These are phyloP conservation scores for Aspergillus sparsus DNA, from an alignment of 495 filamentous ascomycete species.

Conservation along the genomic window DNA sequence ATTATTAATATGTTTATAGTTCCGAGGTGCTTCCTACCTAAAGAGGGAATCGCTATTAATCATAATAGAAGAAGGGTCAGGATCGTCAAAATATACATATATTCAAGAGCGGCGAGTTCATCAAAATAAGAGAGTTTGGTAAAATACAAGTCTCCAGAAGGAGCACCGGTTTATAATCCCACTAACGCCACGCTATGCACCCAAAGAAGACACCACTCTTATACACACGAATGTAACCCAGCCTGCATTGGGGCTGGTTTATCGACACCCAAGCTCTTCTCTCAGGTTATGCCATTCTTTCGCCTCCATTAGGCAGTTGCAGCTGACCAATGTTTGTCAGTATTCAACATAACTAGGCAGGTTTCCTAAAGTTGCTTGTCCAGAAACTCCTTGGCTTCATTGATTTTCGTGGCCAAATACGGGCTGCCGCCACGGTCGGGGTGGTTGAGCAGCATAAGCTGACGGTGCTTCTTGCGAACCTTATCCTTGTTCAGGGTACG, in stretches of 20 bases:
- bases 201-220: conserved; percentile 32
- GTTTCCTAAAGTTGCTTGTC: conserved; percentile 62
- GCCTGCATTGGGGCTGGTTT: neutral
- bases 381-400: conserved; percentile 95
- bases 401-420: conserved; percentile 95
- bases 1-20: too few species aligned
- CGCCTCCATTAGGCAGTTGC: neutral
- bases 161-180: conserved; percentile 32
- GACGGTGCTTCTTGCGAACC: conserved; percentile 92
- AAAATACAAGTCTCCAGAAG: conserved; percentile 29
- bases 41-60: neutral
- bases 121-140: conserved; percentile 34
- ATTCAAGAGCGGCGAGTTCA: conserved; percentile 48
- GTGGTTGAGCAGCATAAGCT: conserved; percentile 96
- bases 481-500: conserved; percentile 84
- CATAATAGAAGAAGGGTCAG: neutral
- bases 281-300: conserved; percentile 1
- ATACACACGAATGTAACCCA: conserved; percentile 18
- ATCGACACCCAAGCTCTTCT: neutral
- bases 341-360: neutral
- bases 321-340: neutral
- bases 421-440: conserved; percentile 96
- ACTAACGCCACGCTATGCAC: conserved; percentile 52
- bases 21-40: neutral
- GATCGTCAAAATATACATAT: conserved; percentile 27